phyloP scores from a whole-genome alignment of 371 early-diverging fungal genomes.

The Lichtheimia ornata region DNA sequence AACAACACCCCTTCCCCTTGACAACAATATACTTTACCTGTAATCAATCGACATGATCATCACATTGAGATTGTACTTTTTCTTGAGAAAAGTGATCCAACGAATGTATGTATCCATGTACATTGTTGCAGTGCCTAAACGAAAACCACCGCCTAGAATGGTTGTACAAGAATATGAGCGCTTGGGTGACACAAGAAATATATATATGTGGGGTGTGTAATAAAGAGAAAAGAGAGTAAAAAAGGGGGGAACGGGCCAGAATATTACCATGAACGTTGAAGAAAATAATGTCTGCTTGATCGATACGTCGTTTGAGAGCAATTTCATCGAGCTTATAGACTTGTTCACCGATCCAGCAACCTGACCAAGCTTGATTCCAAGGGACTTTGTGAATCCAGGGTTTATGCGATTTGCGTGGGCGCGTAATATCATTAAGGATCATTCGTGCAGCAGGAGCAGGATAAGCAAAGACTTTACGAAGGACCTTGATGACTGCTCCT shows the following conservation, averaged over 20 bases:
- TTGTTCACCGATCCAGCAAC: slow-evolving; percentile 49
- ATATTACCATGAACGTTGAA: slow-evolving; percentile 44
- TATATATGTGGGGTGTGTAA: background rate
- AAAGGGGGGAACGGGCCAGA: background rate
- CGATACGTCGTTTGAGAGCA: slow-evolving; percentile 24
- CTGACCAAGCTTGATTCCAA: slow-evolving; percentile 39
- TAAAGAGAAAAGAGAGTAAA: slow-evolving; percentile 1
- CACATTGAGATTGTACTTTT: slow-evolving; percentile 32
- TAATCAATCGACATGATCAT: slow-evolving; percentile 50
- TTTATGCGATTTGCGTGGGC: slow-evolving; percentile 38
- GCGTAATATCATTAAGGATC: slow-evolving; percentile 39
- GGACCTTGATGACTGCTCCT: slow-evolving; percentile 35
- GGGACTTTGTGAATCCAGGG: slow-evolving; percentile 45
- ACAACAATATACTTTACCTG: slow-evolving; percentile 13
- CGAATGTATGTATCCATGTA: slow-evolving; percentile 45
- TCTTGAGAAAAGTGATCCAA: slow-evolving; percentile 40
- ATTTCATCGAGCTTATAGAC: slow-evolving; percentile 22
- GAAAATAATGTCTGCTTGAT: slow-evolving; percentile 36
- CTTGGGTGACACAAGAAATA: background rate
- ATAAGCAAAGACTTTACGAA: slow-evolving; percentile 38
- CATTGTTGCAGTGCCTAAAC: slow-evolving; percentile 32
- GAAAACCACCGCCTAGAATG: slow-evolving; percentile 37
- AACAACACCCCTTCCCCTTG: background rate
- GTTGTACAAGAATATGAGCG: slow-evolving; percentile 3
- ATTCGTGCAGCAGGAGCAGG: slow-evolving; percentile 42